Evolutionary conservation across 2,329 filamentous ascomycete genomes (phyloP), one percentile per base, ranked within the genome.

Genomic region (Geoglossum cookeanum): DNA sequence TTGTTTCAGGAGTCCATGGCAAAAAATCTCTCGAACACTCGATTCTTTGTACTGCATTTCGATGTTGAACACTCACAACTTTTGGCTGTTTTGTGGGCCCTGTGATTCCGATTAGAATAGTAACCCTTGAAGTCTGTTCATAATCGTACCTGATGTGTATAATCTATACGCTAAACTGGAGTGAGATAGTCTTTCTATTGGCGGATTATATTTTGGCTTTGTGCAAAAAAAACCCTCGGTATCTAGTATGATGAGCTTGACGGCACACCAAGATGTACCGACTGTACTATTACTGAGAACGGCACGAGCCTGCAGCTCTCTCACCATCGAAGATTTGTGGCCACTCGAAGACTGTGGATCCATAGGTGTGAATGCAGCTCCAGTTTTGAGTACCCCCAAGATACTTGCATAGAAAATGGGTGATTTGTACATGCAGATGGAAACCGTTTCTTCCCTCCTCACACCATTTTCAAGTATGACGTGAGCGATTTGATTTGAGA

Each of bases 301-400:
- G 3, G 64, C 58, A 39, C 66, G 68, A 8, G 68, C 63, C 3
- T 58, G 60, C 8, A 70, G 59, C 44, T 71, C 68, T 8, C 60
- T 58, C 2, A 70, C 45, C 67, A 71, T 70, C 22, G 67, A 61
- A 7, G 60, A 13, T 15, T 44, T 44, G 39, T n/a, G 39, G 39
- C n/a, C 15, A n/a, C 4, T n/a, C 6, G 69, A 68, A 5, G 69
- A 61, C 54, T 65, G 64, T 1, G 65, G 67, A 60, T 70, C 66
- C 37, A 71, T 60, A 6, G 68, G 68, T 1, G 65, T 63, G 55
- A 70, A 71, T 1, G 68, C 68, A 15, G 64, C 68, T 7, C 69
- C 69, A 29, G 68, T 66, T 61, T 70, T 71, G n/a, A 71, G 63
- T n/a, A 70, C 60, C 32, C 67, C 69, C 0, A 71, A 60, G n/a